phyloP scores from a whole-genome alignment of 169 alveolate genomes.

The Babesia ovis region DNA sequence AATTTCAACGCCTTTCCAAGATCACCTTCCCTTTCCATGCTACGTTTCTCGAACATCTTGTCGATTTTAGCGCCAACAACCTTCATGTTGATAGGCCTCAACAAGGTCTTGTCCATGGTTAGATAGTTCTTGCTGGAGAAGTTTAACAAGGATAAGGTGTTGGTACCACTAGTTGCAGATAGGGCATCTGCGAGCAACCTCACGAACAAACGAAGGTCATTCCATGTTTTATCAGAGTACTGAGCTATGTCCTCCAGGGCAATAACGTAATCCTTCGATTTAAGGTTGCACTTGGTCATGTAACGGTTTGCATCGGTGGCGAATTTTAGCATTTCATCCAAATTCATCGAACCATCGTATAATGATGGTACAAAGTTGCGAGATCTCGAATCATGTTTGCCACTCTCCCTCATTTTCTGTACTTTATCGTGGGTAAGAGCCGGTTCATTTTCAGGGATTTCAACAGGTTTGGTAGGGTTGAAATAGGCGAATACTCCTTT shows the following conservation, averaged over 20 bases:
- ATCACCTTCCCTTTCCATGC: constrained; percentile 6
- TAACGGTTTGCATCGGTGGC: constrained; percentile 8
- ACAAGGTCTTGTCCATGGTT: not conserved
- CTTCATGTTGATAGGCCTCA: constrained; percentile 1
- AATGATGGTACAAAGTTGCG: constrained; percentile 7
- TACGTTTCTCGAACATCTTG: constrained; percentile 19
- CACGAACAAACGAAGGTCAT: constrained; percentile 20
- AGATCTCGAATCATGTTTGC: not conserved
- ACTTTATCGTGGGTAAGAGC: not conserved
- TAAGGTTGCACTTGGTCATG: not conserved
- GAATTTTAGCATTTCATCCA: constrained; percentile 5
- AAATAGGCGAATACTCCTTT: not conserved
- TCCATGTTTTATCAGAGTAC: not conserved
- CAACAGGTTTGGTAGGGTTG: not conserved
- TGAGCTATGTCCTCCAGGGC: constrained; percentile 3
- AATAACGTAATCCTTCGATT: constrained; percentile 11
- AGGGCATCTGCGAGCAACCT: constrained; percentile 31
- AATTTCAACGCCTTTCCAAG: constrained; percentile 56
- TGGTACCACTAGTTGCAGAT: constrained; percentile 9
- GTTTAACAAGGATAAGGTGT: constrained; percentile 32
- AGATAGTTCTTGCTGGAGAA: not conserved
- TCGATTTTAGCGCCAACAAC: constrained; percentile 15
- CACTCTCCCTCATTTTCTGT: constrained; percentile 1
- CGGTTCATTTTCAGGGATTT: not conserved
- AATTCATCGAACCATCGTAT: constrained; percentile 7